These are phyloP conservation scores for Aphanomyces euteiches DNA, from an alignment of 352 stramenopile species.

Conservation along the genomic window DNA sequence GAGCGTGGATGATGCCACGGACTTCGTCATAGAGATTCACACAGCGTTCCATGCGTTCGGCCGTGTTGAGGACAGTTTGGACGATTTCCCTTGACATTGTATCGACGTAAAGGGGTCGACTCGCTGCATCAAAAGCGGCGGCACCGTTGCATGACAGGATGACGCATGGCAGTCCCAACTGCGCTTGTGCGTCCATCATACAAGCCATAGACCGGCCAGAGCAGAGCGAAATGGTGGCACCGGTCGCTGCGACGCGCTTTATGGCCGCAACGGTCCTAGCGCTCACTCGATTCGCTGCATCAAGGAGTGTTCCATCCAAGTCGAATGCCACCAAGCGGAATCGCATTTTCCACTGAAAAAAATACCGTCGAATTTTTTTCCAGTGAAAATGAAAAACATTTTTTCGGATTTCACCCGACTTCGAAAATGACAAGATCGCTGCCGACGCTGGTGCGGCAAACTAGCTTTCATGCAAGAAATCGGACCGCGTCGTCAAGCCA, in stretches of 20 bases:
- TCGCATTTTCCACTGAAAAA: too few relatives aligned
- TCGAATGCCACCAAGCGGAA: slow-evolving; percentile 14
- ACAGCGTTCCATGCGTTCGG: slow-evolving; percentile 23
- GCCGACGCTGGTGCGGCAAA: too few relatives aligned
- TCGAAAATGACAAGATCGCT: too few relatives aligned
- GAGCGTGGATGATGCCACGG: slow-evolving; percentile 21
- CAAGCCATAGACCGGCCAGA: slow-evolving; percentile 26
- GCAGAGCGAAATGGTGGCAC: slow-evolving; percentile 25
- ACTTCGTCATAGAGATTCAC: slow-evolving; percentile 28
- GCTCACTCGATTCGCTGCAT: slow-evolving; percentile 9
- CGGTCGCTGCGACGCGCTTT: slow-evolving; percentile 3
- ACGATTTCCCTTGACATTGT: slow-evolving; percentile 23
- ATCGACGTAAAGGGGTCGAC: slow-evolving; percentile 21
- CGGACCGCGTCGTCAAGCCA: too few relatives aligned
- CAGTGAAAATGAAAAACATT: not conserved
- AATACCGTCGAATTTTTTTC: too few relatives aligned
- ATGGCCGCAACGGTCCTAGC: slow-evolving; percentile 19
- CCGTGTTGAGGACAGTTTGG: not conserved
- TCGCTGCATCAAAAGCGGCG: slow-evolving; percentile 11
- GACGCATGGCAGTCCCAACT: slow-evolving; percentile 5
- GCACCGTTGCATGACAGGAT: slow-evolving; percentile 28
- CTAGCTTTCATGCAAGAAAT: too few relatives aligned
- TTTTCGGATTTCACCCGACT: too few relatives aligned
- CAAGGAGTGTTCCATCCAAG: slow-evolving; percentile 25
- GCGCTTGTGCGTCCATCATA: slow-evolving; percentile 16